Conservation (phyloP, 768 basidiomycete genomes). For the Sporobolomyces roseus region DNA sequence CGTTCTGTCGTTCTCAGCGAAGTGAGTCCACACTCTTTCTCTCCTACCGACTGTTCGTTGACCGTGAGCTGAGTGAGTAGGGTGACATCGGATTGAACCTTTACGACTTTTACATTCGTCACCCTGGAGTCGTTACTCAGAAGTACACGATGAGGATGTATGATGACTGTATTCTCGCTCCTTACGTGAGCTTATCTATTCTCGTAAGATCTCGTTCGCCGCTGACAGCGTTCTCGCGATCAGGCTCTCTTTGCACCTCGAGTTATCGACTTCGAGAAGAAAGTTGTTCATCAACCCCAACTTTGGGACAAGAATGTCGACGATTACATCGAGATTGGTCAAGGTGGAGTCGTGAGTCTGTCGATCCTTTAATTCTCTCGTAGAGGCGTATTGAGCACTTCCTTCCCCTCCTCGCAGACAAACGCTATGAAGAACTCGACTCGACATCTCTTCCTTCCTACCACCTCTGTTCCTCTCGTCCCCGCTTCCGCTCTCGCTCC, state of each 20-base stretch:
- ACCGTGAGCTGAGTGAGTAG: slow-evolving; percentile 51
- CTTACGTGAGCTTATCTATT: slow-evolving; percentile 64
- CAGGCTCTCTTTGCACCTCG: slow-evolving; percentile 92
- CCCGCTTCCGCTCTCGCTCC: background rate
- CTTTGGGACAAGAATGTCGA: slow-evolving; percentile 62
- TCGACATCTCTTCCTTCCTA: slow-evolving; percentile 61
- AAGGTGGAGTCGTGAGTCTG: slow-evolving; percentile 53
- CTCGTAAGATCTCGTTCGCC: background rate
- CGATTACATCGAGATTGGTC: slow-evolving; percentile 58
- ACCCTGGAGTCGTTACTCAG: slow-evolving; percentile 68
- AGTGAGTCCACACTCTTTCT: slow-evolving; percentile 53
- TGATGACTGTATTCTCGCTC: slow-evolving; percentile 90
- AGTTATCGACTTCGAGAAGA: slow-evolving; percentile 81
- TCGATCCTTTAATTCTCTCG: slow-evolving; percentile 21
- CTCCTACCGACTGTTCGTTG: too few relatives aligned
- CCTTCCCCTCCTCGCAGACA: slow-evolving; percentile 55
- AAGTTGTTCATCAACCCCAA: slow-evolving; percentile 55
- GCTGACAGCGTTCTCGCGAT: background rate
- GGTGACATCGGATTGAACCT: slow-evolving; percentile 82
- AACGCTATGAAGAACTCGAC: slow-evolving; percentile 88
- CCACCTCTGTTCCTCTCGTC: slow-evolving; percentile 7
- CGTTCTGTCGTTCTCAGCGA: slow-evolving; percentile 80
- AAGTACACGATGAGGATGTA: slow-evolving; percentile 88
- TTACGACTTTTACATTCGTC: slow-evolving; percentile 82
- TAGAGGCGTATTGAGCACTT: slow-evolving; percentile 19